Evolutionary conservation across 139 green algal genomes (phyloP).

Genomic region (Coelastrella sp.): DNA sequence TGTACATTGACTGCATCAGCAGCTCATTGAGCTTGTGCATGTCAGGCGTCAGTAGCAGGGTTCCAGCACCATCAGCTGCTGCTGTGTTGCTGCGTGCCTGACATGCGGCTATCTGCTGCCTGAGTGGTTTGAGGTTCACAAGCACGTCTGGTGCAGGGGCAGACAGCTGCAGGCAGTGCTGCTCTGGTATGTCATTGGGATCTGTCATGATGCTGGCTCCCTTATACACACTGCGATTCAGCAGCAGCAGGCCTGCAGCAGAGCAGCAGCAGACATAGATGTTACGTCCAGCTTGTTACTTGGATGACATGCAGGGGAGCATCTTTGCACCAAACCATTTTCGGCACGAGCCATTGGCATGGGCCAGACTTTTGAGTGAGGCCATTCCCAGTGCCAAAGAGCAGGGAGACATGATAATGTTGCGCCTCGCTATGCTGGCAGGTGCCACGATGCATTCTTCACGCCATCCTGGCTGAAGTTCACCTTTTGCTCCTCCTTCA

Average conservation of each 20-base stretch:
- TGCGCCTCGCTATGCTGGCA: too few relatives aligned
- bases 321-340: too few relatives aligned
- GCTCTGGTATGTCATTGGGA: slow-evolving; percentile 37
- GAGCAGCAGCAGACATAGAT: not conserved
- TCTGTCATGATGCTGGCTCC: slow-evolving; percentile 38
- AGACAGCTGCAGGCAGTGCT: slow-evolving; percentile 21
- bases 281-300: too few relatives aligned
- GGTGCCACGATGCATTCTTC: too few relatives aligned
- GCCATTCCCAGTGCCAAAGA: too few relatives aligned
- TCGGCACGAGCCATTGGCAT: too few relatives aligned
- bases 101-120: slow-evolving; percentile 11
- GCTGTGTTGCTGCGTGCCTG: not conserved
- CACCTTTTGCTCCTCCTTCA: slow-evolving; percentile 76
- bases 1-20: slow-evolving; percentile 9
- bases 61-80: not conserved
- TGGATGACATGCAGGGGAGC: too few relatives aligned
- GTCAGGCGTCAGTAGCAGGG: slow-evolving; percentile 19
- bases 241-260: slow-evolving; percentile 42
- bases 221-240: slow-evolving; percentile 44
- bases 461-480: too few relatives aligned
- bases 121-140: not conserved
- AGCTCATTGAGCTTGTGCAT: slow-evolving; percentile 13
- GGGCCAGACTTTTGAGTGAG: too few relatives aligned
- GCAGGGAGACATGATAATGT: too few relatives aligned
- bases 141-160: slow-evolving; percentile 2